phyloP scores from a whole-genome alignment of 73 alveolate species.

The Paramecium octaurelia region DNA sequence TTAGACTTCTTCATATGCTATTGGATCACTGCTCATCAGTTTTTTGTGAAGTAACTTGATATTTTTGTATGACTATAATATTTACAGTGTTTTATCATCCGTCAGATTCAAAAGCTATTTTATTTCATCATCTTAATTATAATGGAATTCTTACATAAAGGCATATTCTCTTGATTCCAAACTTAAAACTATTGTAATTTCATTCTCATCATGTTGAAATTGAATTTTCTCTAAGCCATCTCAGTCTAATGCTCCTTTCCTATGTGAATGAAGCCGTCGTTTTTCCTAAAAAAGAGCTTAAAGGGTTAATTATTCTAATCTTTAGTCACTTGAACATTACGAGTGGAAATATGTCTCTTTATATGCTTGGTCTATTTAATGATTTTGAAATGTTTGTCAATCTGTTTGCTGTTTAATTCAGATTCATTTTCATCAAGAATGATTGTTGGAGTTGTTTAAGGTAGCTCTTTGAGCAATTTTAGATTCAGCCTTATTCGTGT shows the following conservation, averaged over 20 bases:
- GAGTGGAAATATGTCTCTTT: background rate
- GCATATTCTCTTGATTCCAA: background rate
- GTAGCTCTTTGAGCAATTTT: background rate
- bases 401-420: background rate
- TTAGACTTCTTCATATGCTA: background rate
- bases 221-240: background rate
- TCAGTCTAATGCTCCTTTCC: background rate
- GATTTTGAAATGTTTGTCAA: background rate
- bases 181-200: background rate
- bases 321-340: background rate
- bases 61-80: background rate
- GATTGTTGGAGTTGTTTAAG: background rate
- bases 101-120: background rate
- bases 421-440: background rate
- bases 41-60: background rate
- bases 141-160: background rate
- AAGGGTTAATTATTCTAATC: background rate
- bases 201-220: slow-evolving; percentile 2
- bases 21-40: background rate
- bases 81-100: background rate
- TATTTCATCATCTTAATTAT: background rate
- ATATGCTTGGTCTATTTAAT: background rate
- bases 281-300: background rate
- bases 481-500: background rate
- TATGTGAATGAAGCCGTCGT: background rate